Evolutionary conservation across 805 yeast genomes (phyloP), one percentile per base, ranked within the genome.

Genomic region (Kluyveromyces lactis): DNA sequence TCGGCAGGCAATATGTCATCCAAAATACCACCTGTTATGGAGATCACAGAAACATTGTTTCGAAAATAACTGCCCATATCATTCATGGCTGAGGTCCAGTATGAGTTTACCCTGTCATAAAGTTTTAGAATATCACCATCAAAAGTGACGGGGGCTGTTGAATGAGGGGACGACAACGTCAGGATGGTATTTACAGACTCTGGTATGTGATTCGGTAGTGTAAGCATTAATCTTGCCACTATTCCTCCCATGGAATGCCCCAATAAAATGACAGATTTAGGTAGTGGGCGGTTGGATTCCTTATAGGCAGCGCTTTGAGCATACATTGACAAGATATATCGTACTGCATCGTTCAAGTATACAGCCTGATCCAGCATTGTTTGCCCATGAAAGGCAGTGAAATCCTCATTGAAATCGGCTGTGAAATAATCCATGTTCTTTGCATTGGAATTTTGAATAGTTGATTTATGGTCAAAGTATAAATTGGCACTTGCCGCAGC

Each of bases 161-260:
- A 75, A 56, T 92, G 97, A 0, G 98, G 98, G 0, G 97, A 77
- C 0, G 96, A 81, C 27, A 90, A 64, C 0, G 97, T 89, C 17
- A 89, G 48, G 12, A 90, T 81, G 0, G 96, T 81, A 53, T 85
- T 87, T 16, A 92, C 77, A 1, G 95, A 81, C 17, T 71, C 74
- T 3, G 72, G 72, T 1, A 67, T 51, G 55, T 86, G 89, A 53
- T 86, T 89, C 1, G 86, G 82, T 39, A 90, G 62, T 0, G 94
- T 78, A 5, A 86, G 70, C 76, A 89, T 76, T 0, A 86, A 79
- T 42, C 97, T 69, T 3, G 95, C 83, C 1, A 92, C 97, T 13
- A 90, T 75, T 2, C 98, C 98, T 31, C 98, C 98, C 98, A 90
- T 90, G 0, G 97, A 90, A 63, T 90, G 98, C 2, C 86, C 96